Percentiles rank a stretch among this genome's conserved stretches.
These are phyloP conservation scores for Fibroporia radiculosa DNA, from an alignment of 768 basidiomycete species.

Conservation along the genomic window DNA sequence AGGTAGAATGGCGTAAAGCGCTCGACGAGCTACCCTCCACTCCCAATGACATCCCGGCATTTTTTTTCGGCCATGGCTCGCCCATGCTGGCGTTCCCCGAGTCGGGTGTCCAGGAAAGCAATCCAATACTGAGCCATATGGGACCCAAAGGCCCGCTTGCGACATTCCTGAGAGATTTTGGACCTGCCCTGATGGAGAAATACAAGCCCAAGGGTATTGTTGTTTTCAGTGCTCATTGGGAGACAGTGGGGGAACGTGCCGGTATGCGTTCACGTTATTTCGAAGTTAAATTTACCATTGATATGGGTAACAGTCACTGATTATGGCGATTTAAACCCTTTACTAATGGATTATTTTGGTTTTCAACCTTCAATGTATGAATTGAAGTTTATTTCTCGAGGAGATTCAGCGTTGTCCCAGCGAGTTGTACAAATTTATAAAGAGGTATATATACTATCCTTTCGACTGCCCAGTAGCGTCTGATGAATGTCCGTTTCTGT, in stretches of 20 bases:
- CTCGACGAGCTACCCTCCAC: constrained; percentile 48
- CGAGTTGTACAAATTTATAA: constrained; percentile 55
- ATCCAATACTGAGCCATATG: constrained; percentile 13
- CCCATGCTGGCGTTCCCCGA: constrained; percentile 40
- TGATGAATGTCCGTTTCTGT: not conserved
- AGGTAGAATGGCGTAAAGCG: constrained; percentile 41
- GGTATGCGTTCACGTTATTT: constrained; percentile 38
- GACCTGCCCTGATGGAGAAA: constrained; percentile 53
- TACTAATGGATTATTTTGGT: constrained; percentile 69
- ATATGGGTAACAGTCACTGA: constrained; percentile 47
- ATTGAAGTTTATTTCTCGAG: constrained; percentile 60
- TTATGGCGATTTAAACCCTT: constrained; percentile 69
- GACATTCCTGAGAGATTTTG: constrained; percentile 57
- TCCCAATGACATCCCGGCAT: constrained; percentile 57
- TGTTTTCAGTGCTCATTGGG: constrained; percentile 82
- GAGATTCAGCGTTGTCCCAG: constrained; percentile 48
- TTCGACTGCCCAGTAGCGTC: not conserved
- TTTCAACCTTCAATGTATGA: constrained; percentile 54
- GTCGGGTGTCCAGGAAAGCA: not conserved
- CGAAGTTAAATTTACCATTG: too few species aligned
- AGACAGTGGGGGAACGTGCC: constrained; percentile 48
- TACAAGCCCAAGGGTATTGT: constrained; percentile 75
- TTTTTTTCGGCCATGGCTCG: constrained; percentile 73
- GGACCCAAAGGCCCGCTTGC: constrained; percentile 50
- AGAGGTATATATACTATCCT: constrained; percentile 30